These are phyloP conservation scores for Alternaria consortialis DNA, from an alignment of 2,329 filamentous ascomycete genomes.

Conservation along the genomic window DNA sequence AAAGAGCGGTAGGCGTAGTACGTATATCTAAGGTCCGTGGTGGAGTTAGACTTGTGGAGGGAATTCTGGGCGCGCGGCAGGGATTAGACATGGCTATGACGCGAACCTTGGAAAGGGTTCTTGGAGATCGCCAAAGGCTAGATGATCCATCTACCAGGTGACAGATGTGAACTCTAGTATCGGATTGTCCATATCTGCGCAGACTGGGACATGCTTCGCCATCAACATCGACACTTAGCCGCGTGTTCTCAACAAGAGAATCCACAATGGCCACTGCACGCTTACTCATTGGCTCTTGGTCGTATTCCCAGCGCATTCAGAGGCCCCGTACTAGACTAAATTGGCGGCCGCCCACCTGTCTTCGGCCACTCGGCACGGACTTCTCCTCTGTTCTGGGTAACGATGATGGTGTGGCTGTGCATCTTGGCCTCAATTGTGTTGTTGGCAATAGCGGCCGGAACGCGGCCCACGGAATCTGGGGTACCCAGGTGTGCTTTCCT, in stretches of 20 bases:
- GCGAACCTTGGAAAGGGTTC: slow-evolving; percentile 14
- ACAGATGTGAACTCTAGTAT: background rate
- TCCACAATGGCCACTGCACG: slow-evolving; percentile 19
- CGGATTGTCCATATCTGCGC: background rate
- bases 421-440: slow-evolving; percentile 27
- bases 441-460: slow-evolving; percentile 17
- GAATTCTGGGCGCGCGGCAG: slow-evolving; percentile 24
- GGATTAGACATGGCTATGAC: slow-evolving; percentile 22
- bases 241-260: slow-evolving; percentile 5
- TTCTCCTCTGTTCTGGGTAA: slow-evolving; percentile 16
- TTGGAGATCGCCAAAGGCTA: slow-evolving; percentile 10
- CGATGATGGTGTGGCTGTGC: slow-evolving; percentile 33
- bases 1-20: slow-evolving; percentile 22
- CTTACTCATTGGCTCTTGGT: slow-evolving; percentile 26
- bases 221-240: background rate
- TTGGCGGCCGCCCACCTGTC: slow-evolving; percentile 23
- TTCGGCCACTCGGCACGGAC: slow-evolving; percentile 27
- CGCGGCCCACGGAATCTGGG: slow-evolving; percentile 21
- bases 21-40: slow-evolving; percentile 21
- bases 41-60: slow-evolving; percentile 23
- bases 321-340: slow-evolving; percentile 28
- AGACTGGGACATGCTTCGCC: background rate
- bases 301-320: slow-evolving; percentile 27
- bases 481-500: slow-evolving; percentile 5
- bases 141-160: slow-evolving; percentile 5